Evolutionary conservation across 148 eudicot species (phyloP), one percentile per base, ranked within the genome.

Genomic region (Pharnaceum exiguum): DNA sequence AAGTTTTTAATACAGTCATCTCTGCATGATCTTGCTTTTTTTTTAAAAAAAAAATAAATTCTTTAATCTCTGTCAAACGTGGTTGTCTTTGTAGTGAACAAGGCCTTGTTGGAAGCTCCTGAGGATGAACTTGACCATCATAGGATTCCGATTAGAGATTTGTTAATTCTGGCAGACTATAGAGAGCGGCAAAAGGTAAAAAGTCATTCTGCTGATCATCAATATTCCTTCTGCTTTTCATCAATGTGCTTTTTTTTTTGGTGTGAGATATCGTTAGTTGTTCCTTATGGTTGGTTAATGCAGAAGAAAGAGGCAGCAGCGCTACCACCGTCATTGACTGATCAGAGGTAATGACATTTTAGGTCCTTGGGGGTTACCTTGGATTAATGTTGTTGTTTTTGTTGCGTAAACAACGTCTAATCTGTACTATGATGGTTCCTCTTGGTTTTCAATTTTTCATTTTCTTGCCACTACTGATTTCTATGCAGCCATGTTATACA

Each of bases 91-190:
- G 51, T 39, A 86, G 97, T 83, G 70, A 73, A 83, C 82, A 79
- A 77, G 72, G 43, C 60, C 33, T 73, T 84, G 81, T 85, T 87
- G 50, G 84, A 84, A 69, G 78, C 74, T 27, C 87, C 93, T 2
- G 89, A 84, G 78, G 87, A 87, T 47, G 93, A 80, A 67, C 65
- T 90, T 68, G 91, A 84, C 55, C 24, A 55, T 48, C 71, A 45
- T 21, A 77, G 63, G 31, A 65, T 87, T 63, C 74, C 76, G 39
- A 53, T 90, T 24, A 82, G 67, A 77, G 95, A 87, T 59, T 29
- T 90, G 63, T 76, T 90, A 57, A 38, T 79, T 46, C 75, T 80
- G 15, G 91, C 78, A 53, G 97, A 90, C 56, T 44, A 83, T 66
- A 75, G 51, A 66, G 95, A 87, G 65, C 78, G 72, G 63, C 62